Percentiles rank a stretch among this genome's conserved stretches.
phyloP scores from a whole-genome alignment of 2,329 filamentous ascomycete species.

The Colletotrichum chlorophyti region DNA sequence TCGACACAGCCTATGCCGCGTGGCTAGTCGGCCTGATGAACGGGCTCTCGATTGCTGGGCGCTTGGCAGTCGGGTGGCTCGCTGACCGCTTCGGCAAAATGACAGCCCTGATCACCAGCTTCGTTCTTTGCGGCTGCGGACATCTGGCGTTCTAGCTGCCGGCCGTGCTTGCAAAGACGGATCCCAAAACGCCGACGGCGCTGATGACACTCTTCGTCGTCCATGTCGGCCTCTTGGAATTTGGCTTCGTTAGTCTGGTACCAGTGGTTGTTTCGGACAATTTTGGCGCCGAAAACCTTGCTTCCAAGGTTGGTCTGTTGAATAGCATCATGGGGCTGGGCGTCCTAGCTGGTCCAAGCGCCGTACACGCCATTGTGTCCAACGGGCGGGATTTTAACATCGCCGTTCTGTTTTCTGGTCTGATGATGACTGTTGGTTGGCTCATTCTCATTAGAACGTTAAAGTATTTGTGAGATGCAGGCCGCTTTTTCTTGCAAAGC shows the following conservation, averaged over 20 bases:
- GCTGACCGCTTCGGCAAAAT: not conserved
- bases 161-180: not conserved
- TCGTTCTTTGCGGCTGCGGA: not conserved
- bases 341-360: not conserved
- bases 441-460: not conserved
- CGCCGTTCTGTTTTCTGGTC: too few relatives aligned
- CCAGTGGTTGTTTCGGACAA: not conserved
- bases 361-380: constrained; percentile 24
- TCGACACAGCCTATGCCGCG: too few relatives aligned
- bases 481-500: too few relatives aligned
- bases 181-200: not conserved
- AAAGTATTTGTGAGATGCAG: not conserved
- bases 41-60: not conserved
- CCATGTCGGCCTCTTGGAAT: not conserved
- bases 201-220: not conserved
- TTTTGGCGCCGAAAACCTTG: too few relatives aligned
- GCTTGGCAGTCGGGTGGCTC: not conserved
- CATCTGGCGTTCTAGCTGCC: constrained; percentile 1
- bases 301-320: not conserved
- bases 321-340: constrained; percentile 14
- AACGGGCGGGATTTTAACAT: constrained; percentile 4
- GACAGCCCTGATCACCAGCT: not conserved
- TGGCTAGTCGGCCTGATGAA: too few relatives aligned
- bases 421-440: not conserved
- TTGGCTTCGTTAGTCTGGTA: not conserved